A percentile compares a stretch with the other conserved stretches of the same genome.
phyloP scores from a whole-genome alignment of 768 basidiomycete species.

The Piloderma croceum region DNA sequence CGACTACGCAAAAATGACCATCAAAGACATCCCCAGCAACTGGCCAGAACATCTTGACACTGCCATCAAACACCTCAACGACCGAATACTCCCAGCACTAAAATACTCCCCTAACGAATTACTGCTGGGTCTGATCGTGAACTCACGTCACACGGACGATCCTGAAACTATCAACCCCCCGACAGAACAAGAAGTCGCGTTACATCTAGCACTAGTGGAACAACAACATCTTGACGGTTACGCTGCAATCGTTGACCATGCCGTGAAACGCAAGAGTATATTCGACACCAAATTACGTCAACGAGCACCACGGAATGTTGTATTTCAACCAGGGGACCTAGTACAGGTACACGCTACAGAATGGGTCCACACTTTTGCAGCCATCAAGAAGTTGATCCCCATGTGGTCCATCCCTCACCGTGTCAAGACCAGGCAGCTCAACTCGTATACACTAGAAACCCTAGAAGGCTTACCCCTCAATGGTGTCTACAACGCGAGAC shows the following conservation, averaged over 20 bases:
- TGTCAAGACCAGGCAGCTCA: slow-evolving; percentile 11
- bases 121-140: slow-evolving; percentile 26
- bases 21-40: slow-evolving; percentile 11
- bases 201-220: slow-evolving; percentile 18
- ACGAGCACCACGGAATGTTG: slow-evolving; percentile 13
- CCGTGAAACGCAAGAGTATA: slow-evolving; percentile 20
- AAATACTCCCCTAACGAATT: slow-evolving; percentile 25
- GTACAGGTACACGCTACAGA: slow-evolving; percentile 23
- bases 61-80: slow-evolving; percentile 17
- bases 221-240: slow-evolving; percentile 23
- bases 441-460: slow-evolving; percentile 22
- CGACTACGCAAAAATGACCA: slow-evolving; percentile 5
- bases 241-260: slow-evolving; percentile 20
- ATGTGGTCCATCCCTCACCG: slow-evolving; percentile 25
- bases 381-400: slow-evolving; percentile 23
- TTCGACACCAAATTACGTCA: slow-evolving; percentile 23
- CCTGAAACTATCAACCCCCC: slow-evolving; percentile 12
- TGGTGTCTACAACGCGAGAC: slow-evolving; percentile 11
- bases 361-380: slow-evolving; percentile 21
- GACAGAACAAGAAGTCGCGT: slow-evolving; percentile 2
- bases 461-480: slow-evolving; percentile 7
- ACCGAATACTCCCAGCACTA: slow-evolving; percentile 14
- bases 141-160: slow-evolving; percentile 5
- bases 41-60: slow-evolving; percentile 21
- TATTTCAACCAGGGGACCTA: slow-evolving; percentile 24